A percentile compares a stretch with the other conserved stretches of the same genome.
These are phyloP conservation scores for Aquilaria agallochum DNA, from an alignment of 441 rosid species.

Conservation along the genomic window DNA sequence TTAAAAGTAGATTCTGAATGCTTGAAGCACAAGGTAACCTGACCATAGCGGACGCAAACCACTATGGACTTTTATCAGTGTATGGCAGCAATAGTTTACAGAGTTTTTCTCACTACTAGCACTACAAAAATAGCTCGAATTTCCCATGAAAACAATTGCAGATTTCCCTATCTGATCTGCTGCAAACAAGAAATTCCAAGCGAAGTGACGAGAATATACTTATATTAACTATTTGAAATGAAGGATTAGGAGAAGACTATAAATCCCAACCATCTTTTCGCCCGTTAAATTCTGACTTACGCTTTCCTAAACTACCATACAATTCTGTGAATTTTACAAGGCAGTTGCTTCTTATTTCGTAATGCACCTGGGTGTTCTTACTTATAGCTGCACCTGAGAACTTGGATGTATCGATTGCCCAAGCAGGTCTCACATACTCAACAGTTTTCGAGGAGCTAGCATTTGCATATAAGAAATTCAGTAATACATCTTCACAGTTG, in stretches of 20 bases:
- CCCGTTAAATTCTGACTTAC: slow-evolving; percentile 53
- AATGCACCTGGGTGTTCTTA: slow-evolving; percentile 63
- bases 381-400: slow-evolving; percentile 76
- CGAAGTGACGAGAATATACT: too few relatives aligned
- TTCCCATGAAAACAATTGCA: too few relatives aligned
- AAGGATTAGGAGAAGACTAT: slow-evolving; percentile 22
- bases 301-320: slow-evolving; percentile 55
- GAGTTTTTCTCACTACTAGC: too few relatives aligned
- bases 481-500: slow-evolving; percentile 77
- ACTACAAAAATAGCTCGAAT: too few relatives aligned
- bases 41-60: too few relatives aligned
- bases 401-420: slow-evolving; percentile 82
- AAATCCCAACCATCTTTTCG: slow-evolving; percentile 87
- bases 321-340: slow-evolving; percentile 48
- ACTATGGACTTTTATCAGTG: too few relatives aligned
- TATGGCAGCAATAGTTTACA: too few relatives aligned
- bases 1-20: too few relatives aligned
- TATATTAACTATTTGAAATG: too few relatives aligned
- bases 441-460: slow-evolving; percentile 48
- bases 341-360: slow-evolving; percentile 62
- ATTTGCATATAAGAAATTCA: slow-evolving; percentile 75
- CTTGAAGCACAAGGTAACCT: too few relatives aligned
- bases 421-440: slow-evolving; percentile 75
- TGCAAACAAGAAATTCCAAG: too few relatives aligned
- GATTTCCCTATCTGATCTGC: too few relatives aligned